Base-by-base conservation (phyloP, 352 stramenopile species). In the Elongisporangium anandrum region DNA sequence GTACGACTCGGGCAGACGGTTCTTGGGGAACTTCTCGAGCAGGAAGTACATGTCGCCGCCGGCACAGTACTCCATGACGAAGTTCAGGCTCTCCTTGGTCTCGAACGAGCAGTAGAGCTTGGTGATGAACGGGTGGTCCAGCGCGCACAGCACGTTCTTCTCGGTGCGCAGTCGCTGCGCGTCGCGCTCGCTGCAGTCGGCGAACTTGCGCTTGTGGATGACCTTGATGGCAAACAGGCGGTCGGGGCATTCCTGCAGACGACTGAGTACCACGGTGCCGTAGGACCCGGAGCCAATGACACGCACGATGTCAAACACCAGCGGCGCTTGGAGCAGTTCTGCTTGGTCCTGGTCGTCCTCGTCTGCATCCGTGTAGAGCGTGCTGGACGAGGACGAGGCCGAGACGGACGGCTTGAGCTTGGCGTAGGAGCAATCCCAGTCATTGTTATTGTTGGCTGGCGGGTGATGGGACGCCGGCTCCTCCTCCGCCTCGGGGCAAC, bases 1-100 rank as follows among this genome's bases (percentile, higher is more conserved):
- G 51, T 96, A 74, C 8, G 73, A 52, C 76, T 99, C 96, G 0
- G 85, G 76, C 57, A 99, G 96, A 54, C 97, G 97, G 58, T 94
- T 87, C 55, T 97, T 94, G 4, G 90, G 64, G 24, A 86, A 90
- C 56, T 92, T 91, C 63, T 93, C 86, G 20, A 98, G 70, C 69
- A 98, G 66, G 70, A 97, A 98, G 71, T 98, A 98, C 69, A 98
- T 86, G 68, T 98, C 97, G 26, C 97, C 97, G 49, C 97, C 97
- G 17, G 95, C 88, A 66, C 96, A 99, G 77, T 99, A 99, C 72
- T 99, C 97, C 24, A 99, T 81, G 20, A 99, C 97, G 68, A 99
- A 99, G 67, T 99, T 98, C 0, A 99, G 83, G 60, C 97, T 98
- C 21, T 95, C 77, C 15, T 66, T 56, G 0, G 81, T 91, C 65